These are phyloP conservation scores for Boletus pseudo-olivaceus DNA, from an alignment of 768 basidiomycete species.

Conservation along the genomic window DNA sequence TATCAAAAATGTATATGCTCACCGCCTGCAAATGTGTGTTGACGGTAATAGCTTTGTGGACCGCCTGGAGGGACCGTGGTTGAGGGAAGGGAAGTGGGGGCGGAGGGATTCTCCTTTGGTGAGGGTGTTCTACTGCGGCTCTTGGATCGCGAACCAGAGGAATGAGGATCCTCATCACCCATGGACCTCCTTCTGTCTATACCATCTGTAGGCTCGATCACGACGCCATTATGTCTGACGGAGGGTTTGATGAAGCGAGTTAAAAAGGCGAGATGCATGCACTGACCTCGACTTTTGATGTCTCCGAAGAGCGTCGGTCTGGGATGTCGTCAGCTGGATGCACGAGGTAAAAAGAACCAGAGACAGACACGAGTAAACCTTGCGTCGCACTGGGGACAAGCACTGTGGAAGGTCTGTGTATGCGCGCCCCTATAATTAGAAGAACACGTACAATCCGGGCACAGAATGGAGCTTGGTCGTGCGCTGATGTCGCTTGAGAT, in stretches of 20 bases:
- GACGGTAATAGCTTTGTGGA: conserved; percentile 64
- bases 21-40: conserved; percentile 53
- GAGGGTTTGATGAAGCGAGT: conserved; percentile 1
- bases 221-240: conserved; percentile 58
- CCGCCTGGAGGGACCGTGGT: conserved; percentile 30
- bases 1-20: conserved; percentile 9
- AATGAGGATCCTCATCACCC: conserved; percentile 26
- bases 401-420: conserved; percentile 36
- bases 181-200: conserved; percentile 17
- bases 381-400: conserved; percentile 78
- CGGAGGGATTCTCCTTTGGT: conserved; percentile 38
- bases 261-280: conserved; percentile 3
- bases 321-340: conserved; percentile 13
- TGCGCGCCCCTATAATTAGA: conserved; percentile 14
- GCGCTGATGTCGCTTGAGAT: conserved; percentile 76
- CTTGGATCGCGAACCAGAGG: conserved; percentile 43
- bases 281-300: conserved; percentile 76
- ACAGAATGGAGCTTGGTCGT: conserved; percentile 75
- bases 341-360: conserved; percentile 12
- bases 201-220: conserved; percentile 48
- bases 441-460: conserved; percentile 60
- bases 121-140: conserved; percentile 51
- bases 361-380: conserved; percentile 70
- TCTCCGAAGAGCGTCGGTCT: conserved; percentile 80
- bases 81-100: conserved; percentile 35